Conservation (phyloP, 352 stramenopile species). For the Pelagophyceae sp. region DNA sequence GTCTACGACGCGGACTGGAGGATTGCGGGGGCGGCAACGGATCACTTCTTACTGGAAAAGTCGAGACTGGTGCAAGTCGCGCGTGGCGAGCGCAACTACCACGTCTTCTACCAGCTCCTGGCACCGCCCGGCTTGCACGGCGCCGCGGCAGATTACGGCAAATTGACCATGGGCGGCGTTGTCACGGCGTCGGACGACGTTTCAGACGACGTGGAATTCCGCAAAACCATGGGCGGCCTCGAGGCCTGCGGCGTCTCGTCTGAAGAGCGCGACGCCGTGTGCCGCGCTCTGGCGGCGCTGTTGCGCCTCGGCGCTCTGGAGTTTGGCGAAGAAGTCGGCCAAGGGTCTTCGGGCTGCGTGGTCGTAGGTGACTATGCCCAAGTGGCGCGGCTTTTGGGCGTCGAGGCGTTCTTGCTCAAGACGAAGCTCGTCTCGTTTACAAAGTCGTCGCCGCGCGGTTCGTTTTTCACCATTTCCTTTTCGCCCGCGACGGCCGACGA, state of each 20-base stretch:
- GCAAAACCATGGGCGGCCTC: background rate
- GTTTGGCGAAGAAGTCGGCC: slow-evolving; percentile 71
- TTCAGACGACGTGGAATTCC: slow-evolving; percentile 30
- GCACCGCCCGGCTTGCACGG: slow-evolving; percentile 10
- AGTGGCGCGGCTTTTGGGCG: slow-evolving; percentile 42
- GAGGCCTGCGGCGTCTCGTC: background rate
- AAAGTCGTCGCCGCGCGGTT: slow-evolving; percentile 27
- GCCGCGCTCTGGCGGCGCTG: slow-evolving; percentile 79
- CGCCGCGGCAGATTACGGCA: background rate
- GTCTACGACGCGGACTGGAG: slow-evolving; percentile 22
- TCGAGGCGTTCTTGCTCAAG: slow-evolving; percentile 44
- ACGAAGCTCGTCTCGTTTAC: slow-evolving; percentile 47
- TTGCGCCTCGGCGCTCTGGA: slow-evolving; percentile 91
- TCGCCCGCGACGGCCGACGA: slow-evolving; percentile 25
- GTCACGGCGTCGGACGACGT: background rate
- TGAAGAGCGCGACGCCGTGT: slow-evolving; percentile 60
- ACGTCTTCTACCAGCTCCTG: slow-evolving; percentile 86
- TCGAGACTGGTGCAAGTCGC: slow-evolving; percentile 68
- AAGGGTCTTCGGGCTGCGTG: slow-evolving; percentile 27
- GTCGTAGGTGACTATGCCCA: slow-evolving; percentile 18
- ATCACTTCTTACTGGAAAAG: slow-evolving; percentile 83
- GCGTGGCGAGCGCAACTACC: slow-evolving; percentile 80
- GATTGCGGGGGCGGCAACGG: slow-evolving; percentile 45
- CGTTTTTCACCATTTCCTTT: background rate
- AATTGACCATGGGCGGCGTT: background rate